These are phyloP conservation scores for Mycena belliarum DNA, from an alignment of 768 basidiomycete genomes.

Conservation along the genomic window DNA sequence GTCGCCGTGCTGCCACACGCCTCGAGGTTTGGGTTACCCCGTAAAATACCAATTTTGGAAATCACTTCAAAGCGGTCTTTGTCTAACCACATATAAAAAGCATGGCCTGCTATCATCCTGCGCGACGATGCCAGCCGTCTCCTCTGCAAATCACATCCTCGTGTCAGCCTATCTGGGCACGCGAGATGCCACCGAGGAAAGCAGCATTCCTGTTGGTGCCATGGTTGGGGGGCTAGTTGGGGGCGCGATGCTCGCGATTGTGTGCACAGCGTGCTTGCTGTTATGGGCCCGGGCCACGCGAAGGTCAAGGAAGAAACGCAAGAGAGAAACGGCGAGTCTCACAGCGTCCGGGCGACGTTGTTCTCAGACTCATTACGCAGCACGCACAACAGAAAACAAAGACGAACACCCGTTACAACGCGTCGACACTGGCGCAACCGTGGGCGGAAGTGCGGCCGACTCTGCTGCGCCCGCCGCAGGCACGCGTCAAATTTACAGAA, in stretches of 20 bases:
- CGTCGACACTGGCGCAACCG: constrained; percentile 28
- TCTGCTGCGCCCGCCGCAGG: constrained; percentile 28
- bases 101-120: constrained; percentile 5
- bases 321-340: constrained; percentile 29
- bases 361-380: constrained; percentile 20
- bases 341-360: no score
- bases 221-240: constrained; percentile 52
- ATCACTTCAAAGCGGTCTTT: constrained; percentile 15
- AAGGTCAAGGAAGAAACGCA: constrained; percentile 4
- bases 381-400: constrained; percentile 30
- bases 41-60: constrained; percentile 10
- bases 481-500: constrained; percentile 44
- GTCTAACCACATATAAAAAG: constrained; percentile 17
- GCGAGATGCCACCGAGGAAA: constrained; percentile 11
- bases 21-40: constrained; percentile 7
- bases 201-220: constrained; percentile 43
- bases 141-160: constrained; percentile 11
- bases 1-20: constrained; percentile 4
- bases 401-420: constrained; percentile 46
- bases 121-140: constrained; percentile 12
- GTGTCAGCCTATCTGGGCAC: background rate
- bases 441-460: constrained; percentile 30
- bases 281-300: constrained; percentile 6
- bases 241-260: constrained; percentile 48
- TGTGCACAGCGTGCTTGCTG: constrained; percentile 6